Percentiles rank a stretch among this genome's conserved stretches.
phyloP scores from a whole-genome alignment of 805 yeast genomes.

The Yarrowia yakushimensis region DNA sequence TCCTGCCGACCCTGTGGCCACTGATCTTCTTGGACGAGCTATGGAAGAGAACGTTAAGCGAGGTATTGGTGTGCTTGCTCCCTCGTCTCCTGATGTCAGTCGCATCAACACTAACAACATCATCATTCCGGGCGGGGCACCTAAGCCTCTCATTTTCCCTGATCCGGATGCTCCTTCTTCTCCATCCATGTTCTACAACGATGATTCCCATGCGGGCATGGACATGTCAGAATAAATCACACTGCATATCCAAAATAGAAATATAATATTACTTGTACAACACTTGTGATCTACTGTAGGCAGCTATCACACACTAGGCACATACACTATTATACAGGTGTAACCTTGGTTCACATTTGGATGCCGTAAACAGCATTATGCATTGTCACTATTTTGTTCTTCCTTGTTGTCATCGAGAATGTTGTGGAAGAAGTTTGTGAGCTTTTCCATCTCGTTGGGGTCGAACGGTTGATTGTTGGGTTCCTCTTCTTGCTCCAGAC shows the following conservation, averaged over 20 bases:
- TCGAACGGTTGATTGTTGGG: slow-evolving; percentile 12
- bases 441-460: slow-evolving; percentile 30
- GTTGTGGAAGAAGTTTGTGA: slow-evolving; percentile 33
- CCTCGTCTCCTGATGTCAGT: not conserved
- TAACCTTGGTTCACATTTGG: not conserved
- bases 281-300: too few relatives aligned
- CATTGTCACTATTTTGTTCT: slow-evolving; percentile 12
- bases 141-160: not conserved
- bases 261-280: too few relatives aligned
- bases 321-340: too few relatives aligned
- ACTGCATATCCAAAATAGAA: not conserved
- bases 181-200: slow-evolving; percentile 25
- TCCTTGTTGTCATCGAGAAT: slow-evolving; percentile 28
- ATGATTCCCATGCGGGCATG: slow-evolving; percentile 30
- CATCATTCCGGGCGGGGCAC: not conserved
- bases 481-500: slow-evolving; percentile 26
- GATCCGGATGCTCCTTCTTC: slow-evolving; percentile 18
- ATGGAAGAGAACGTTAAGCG: slow-evolving; percentile 29
- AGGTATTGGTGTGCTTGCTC: not conserved
- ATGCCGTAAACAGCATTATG: not conserved
- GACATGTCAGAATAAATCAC: slow-evolving; percentile 23
- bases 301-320: too few relatives aligned
- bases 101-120: slow-evolving; percentile 12
- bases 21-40: slow-evolving; percentile 77
- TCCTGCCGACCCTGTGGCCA: slow-evolving; percentile 80